These are phyloP conservation scores for Clohesyomyces aquaticus DNA, from an alignment of 495 filamentous ascomycete species.

Conservation along the genomic window DNA sequence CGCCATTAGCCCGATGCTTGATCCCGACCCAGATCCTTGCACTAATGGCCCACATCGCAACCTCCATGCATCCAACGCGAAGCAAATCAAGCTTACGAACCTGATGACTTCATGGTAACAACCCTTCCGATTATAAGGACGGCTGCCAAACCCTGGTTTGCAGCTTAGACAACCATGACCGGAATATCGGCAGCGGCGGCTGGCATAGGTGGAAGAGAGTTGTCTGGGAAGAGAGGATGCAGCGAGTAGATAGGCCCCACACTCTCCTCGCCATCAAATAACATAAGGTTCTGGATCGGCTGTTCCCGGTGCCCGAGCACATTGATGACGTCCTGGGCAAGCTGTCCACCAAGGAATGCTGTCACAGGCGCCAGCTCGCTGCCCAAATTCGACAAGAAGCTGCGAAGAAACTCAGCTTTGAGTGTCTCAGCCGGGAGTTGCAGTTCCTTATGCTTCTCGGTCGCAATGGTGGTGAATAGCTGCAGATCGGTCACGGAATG, in stretches of 20 bases:
- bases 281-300: conserved; percentile 89
- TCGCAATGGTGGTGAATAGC: conserved; percentile 71
- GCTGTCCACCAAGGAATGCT: conserved; percentile 83
- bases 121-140: too few species aligned
- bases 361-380: conserved; percentile 84
- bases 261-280: conserved; percentile 85
- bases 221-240: conserved; percentile 64
- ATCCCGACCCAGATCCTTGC: too few species aligned
- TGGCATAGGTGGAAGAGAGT: background rate
- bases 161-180: conserved; percentile 1
- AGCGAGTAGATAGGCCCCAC: conserved; percentile 79
- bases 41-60: background rate
- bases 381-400: conserved; percentile 79
- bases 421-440: conserved; percentile 77
- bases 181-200: conserved; percentile 7
- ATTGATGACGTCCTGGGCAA: conserved; percentile 97
- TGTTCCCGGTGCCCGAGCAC: conserved; percentile 88
- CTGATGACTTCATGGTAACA: too few species aligned
- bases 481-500: conserved; percentile 59
- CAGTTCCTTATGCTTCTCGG: conserved; percentile 72
- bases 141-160: too few species aligned
- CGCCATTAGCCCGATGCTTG: too few species aligned
- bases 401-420: conserved; percentile 74
- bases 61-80: background rate
- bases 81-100: background rate